Conservation (phyloP, 208 protist genomes). For the Acanthamoeba culbertsoni region DNA sequence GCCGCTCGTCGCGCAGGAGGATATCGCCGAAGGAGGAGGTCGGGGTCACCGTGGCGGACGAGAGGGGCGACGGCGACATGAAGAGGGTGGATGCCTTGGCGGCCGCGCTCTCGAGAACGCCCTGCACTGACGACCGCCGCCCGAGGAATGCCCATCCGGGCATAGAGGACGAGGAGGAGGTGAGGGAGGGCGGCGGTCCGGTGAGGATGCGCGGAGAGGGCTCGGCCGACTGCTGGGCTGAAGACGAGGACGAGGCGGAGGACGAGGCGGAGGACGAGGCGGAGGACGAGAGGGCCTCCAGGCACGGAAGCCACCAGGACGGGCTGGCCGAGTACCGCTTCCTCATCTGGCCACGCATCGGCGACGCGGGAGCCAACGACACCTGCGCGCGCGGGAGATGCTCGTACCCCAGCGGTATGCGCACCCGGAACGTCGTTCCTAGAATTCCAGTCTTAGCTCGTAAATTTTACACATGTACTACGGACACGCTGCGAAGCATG, state of each 20-base stretch:
- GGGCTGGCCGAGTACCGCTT: not conserved
- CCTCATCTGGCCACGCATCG: not conserved
- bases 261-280: not conserved
- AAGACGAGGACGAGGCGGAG: not conserved
- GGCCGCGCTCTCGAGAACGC: not conserved
- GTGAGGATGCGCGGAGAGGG: not conserved
- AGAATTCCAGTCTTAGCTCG: not conserved
- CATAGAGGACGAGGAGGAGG: not conserved
- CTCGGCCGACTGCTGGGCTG: not conserved
- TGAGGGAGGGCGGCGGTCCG: not conserved
- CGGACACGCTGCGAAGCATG: too few relatives aligned
- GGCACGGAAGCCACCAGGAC: not conserved
- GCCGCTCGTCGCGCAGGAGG: not conserved
- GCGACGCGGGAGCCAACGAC: not conserved
- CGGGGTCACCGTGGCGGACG: not conserved
- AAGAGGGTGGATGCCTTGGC: not conserved
- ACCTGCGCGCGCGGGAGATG: constrained; percentile 49
- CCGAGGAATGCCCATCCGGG: not conserved
- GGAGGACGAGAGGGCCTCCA: not conserved
- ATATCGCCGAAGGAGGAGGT: not conserved
- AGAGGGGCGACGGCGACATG: not conserved
- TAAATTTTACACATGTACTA: too few relatives aligned
- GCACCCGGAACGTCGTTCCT: constrained; percentile 27
- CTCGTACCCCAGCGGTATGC: constrained; percentile 8
- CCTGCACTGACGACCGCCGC: not conserved